Conservation (phyloP, 306 rosid genomes). For the Prunus mume region DNA sequence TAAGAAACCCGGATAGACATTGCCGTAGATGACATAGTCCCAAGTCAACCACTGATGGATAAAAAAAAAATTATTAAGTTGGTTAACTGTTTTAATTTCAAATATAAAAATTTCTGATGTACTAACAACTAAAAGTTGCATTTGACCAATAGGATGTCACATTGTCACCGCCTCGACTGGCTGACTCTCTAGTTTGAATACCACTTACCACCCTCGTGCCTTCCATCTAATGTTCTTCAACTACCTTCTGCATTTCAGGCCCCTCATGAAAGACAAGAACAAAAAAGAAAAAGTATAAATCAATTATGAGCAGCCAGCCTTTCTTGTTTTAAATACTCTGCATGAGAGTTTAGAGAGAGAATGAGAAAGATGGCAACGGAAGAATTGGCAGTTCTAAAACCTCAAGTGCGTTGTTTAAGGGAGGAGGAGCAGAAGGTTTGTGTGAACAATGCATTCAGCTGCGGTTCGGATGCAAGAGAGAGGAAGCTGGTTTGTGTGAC, state of each 20-base stretch:
- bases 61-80: no score
- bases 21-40: no score
- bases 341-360: not conserved
- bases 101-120: not conserved
- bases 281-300: not conserved
- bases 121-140: not conserved
- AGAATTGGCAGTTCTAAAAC: not conserved
- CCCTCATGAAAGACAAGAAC: no score
- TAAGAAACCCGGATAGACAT: no score
- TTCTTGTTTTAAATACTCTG: not conserved
- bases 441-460: not conserved
- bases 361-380: not conserved
- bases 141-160: not conserved
- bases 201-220: slow-evolving; percentile 20
- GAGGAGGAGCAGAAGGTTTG: slow-evolving; percentile 1
- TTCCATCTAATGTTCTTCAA: slow-evolving; percentile 5
- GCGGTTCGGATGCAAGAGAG: slow-evolving; percentile 9
- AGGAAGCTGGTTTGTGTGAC: slow-evolving; percentile 13
- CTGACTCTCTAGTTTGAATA: not conserved
- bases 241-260: not conserved
- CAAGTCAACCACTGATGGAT: no score
- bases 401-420: not conserved
- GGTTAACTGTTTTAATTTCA: not conserved
- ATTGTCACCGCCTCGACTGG: not conserved
- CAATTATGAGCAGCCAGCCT: not conserved